phyloP scores from a whole-genome alignment of 441 rosid genomes.

The Gossypium lobatum region DNA sequence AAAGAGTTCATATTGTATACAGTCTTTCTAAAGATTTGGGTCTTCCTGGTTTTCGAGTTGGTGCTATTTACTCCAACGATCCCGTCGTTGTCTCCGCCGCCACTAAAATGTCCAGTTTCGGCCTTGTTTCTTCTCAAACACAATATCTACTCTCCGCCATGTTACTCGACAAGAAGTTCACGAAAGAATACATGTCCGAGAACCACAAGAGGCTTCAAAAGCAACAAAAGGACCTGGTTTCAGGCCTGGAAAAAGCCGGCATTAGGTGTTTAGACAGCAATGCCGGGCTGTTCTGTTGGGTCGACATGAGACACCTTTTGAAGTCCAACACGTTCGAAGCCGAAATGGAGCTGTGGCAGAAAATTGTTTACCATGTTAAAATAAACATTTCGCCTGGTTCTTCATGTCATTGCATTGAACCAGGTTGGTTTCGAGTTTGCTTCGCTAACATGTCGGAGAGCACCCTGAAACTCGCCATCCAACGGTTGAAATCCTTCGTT shows the following conservation, averaged over 20 bases:
- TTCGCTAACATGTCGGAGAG: slow-evolving; percentile 87
- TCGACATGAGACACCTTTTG: slow-evolving; percentile 82
- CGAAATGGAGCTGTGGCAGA: slow-evolving; percentile 82
- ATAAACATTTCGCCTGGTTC: slow-evolving; percentile 86
- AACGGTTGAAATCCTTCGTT: slow-evolving; percentile 59
- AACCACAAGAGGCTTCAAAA: slow-evolving; percentile 58
- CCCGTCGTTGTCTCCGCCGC: slow-evolving; percentile 69
- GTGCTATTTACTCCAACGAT: slow-evolving; percentile 83
- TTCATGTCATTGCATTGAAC: slow-evolving; percentile 86
- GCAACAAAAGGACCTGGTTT: slow-evolving; percentile 46
- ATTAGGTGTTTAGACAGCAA: slow-evolving; percentile 62
- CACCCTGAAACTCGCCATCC: slow-evolving; percentile 60
- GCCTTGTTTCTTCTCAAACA: slow-evolving; percentile 89
- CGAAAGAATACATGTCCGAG: slow-evolving; percentile 56
- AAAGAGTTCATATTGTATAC: slow-evolving; percentile 62
- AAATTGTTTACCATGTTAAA: slow-evolving; percentile 71
- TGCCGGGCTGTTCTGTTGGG: slow-evolving; percentile 91
- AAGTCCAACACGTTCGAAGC: slow-evolving; percentile 69
- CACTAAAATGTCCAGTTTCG: slow-evolving; percentile 94
- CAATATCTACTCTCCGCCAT: slow-evolving; percentile 73
- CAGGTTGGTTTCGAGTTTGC: slow-evolving; percentile 95
- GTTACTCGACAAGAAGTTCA: slow-evolving; percentile 78
- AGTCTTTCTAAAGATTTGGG: slow-evolving; percentile 90
- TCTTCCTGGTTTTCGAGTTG: slow-evolving; percentile 92
- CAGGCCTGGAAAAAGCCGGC: slow-evolving; percentile 67